Percentiles rank a stretch among this genome's conserved stretches.
phyloP scores from a whole-genome alignment of 1,139 yeast species.

The Yamadazyma diddensiae region DNA sequence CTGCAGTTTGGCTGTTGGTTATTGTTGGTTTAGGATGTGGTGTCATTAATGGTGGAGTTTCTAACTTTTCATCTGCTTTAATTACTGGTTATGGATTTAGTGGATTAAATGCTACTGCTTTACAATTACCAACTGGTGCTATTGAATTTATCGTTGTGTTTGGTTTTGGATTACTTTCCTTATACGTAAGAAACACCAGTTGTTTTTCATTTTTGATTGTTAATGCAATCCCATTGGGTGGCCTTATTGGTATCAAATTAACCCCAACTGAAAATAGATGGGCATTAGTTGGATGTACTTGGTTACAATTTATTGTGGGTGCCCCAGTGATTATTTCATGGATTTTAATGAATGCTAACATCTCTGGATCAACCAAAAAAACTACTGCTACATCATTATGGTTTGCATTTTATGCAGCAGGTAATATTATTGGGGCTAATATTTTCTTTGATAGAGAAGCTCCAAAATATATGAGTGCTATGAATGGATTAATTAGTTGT shows the following conservation, averaged over 20 bases:
- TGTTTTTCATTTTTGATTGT: conserved; percentile 17
- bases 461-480: conserved; percentile 26
- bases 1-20: conserved; percentile 26
- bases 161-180: conserved; percentile 22
- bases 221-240: conserved; percentile 22
- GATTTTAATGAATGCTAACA: conserved; percentile 25
- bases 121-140: conserved; percentile 32
- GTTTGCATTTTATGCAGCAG: conserved; percentile 28
- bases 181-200: conserved; percentile 19
- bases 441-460: conserved; percentile 27
- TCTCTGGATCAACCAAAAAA: conserved; percentile 26
- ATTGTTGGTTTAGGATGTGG: conserved; percentile 24
- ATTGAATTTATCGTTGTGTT: conserved; percentile 30
- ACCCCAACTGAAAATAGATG: conserved; percentile 19
- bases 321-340: conserved; percentile 32
- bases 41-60: conserved; percentile 27
- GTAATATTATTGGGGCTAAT: conserved; percentile 28
- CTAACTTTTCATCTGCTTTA: conserved; percentile 26
- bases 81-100: conserved; percentile 26
- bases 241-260: conserved; percentile 22
- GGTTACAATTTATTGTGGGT: conserved; percentile 32
- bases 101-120: conserved; percentile 23
- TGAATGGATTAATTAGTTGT: conserved; percentile 22
- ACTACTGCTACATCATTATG: conserved; percentile 24
- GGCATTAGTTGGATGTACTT: conserved; percentile 30